A percentile compares a stretch with the other conserved stretches of the same genome.
phyloP scores from a whole-genome alignment of 169 alveolate genomes.

The Cryptosporidium andersoni region DNA sequence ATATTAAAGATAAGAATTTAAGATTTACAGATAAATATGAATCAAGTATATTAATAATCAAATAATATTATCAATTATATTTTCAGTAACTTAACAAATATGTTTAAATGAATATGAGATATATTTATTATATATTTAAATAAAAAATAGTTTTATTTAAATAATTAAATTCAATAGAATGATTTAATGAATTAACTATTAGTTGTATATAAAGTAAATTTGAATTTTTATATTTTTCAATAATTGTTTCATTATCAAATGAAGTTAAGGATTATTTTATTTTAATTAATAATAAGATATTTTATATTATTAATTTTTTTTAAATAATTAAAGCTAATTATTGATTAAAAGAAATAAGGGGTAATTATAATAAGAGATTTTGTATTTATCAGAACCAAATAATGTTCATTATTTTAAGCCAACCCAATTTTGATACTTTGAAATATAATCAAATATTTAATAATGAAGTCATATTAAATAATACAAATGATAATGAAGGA shows the following conservation, averaged over 20 bases:
- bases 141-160: background rate
- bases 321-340: background rate
- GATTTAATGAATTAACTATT: conserved; percentile 4
- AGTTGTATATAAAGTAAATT: conserved; percentile 6
- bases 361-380: conserved; percentile 2
- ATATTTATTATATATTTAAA: conserved; percentile 4
- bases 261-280: conserved; percentile 1
- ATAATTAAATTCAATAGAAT: background rate
- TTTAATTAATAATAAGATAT: background rate
- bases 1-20: background rate
- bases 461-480: conserved; percentile 1
- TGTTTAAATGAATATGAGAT: background rate
- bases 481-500: background rate
- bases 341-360: background rate
- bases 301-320: too few species aligned
- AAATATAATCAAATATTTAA: background rate
- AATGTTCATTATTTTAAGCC: conserved; percentile 1
- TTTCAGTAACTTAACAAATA: conserved; percentile 17
- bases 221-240: conserved; percentile 26
- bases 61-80: conserved; percentile 8
- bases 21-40: conserved; percentile 4
- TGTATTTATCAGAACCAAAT: conserved; percentile 17
- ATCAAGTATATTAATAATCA: background rate
- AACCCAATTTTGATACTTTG: background rate
- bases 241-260: conserved; percentile 1